A percentile compares a stretch with the other conserved stretches of the same genome.
These are phyloP conservation scores for Hydnomerulius pinastri DNA, from an alignment of 768 basidiomycete genomes.

Conservation along the genomic window DNA sequence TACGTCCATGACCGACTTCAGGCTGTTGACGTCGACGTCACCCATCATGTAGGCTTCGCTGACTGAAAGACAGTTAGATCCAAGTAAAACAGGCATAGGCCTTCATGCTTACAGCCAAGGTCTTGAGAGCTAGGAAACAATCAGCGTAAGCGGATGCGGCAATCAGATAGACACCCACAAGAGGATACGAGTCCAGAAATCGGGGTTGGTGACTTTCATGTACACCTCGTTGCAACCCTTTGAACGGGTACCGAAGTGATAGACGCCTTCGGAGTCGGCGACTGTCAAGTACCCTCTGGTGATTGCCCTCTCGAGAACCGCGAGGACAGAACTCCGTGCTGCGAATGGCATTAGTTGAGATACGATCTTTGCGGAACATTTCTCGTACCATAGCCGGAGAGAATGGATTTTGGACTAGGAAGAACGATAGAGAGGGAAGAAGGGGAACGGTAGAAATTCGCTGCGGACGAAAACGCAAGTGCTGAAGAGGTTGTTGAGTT, in stretches of 20 bases:
- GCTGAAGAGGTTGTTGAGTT: slow-evolving; percentile 33
- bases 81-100: background rate
- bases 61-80: slow-evolving; percentile 40
- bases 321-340: slow-evolving; percentile 64
- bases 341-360: slow-evolving; percentile 8
- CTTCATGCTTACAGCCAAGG: slow-evolving; percentile 56
- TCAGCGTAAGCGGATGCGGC: slow-evolving; percentile 20
- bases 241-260: slow-evolving; percentile 58
- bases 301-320: slow-evolving; percentile 60
- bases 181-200: slow-evolving; percentile 70
- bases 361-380: background rate
- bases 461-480: slow-evolving; percentile 30
- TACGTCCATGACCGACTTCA: slow-evolving; percentile 65
- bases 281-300: slow-evolving; percentile 60
- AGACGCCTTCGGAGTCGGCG: slow-evolving; percentile 58
- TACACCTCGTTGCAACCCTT: slow-evolving; percentile 65
- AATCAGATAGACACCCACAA: slow-evolving; percentile 43
- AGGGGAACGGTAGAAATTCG: slow-evolving; percentile 36
- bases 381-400: slow-evolving; percentile 29
- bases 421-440: slow-evolving; percentile 31
- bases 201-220: slow-evolving; percentile 55
- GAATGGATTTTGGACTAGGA: slow-evolving; percentile 30
- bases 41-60: slow-evolving; percentile 78
- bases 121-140: slow-evolving; percentile 38
- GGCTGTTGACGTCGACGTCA: slow-evolving; percentile 60